Evolutionary conservation across 2,329 filamentous ascomycete genomes (phyloP).

Genomic region (Leptosphaerulina australis): DNA sequence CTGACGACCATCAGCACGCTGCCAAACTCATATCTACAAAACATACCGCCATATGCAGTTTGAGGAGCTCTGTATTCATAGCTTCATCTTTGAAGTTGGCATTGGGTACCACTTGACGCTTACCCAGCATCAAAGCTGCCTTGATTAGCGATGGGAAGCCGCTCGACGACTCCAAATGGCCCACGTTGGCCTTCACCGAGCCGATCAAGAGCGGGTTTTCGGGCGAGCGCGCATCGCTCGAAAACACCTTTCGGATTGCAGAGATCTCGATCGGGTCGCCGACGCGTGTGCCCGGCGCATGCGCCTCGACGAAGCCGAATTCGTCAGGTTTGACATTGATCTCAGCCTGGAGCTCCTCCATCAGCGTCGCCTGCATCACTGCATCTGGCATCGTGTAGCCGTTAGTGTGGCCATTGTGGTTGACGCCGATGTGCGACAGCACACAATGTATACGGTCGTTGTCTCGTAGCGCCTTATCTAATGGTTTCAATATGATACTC

Average conservation of each 20-base stretch:
- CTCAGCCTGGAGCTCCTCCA: constrained; percentile 28
- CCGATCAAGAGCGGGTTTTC: constrained; percentile 34
- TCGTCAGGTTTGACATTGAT: constrained; percentile 28
- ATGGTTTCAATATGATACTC: constrained; percentile 63
- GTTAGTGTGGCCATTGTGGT: constrained; percentile 60
- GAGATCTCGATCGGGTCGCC: constrained; percentile 41
- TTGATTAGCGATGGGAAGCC: constrained; percentile 39
- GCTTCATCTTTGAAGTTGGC: not conserved
- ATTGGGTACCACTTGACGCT: constrained; percentile 44
- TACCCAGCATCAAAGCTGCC: constrained; percentile 50
- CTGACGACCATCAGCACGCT: not conserved
- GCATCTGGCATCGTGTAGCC: constrained; percentile 64
- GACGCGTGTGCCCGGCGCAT: constrained; percentile 61
- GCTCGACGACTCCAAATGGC: constrained; percentile 42
- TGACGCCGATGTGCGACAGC: constrained; percentile 50
- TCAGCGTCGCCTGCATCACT: constrained; percentile 53
- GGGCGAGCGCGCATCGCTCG: constrained; percentile 22
- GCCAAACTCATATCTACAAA: no score
- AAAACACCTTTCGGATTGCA: constrained; percentile 32
- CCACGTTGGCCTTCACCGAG: constrained; percentile 42
- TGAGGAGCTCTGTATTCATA: not conserved
- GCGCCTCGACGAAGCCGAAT: constrained; percentile 38
- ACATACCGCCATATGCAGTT: not conserved
- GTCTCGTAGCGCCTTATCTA: constrained; percentile 62
- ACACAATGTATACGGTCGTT: constrained; percentile 59